Evolutionary conservation across 148 eudicot species (phyloP).

Genomic region (Dysphania ambrosioides): DNA sequence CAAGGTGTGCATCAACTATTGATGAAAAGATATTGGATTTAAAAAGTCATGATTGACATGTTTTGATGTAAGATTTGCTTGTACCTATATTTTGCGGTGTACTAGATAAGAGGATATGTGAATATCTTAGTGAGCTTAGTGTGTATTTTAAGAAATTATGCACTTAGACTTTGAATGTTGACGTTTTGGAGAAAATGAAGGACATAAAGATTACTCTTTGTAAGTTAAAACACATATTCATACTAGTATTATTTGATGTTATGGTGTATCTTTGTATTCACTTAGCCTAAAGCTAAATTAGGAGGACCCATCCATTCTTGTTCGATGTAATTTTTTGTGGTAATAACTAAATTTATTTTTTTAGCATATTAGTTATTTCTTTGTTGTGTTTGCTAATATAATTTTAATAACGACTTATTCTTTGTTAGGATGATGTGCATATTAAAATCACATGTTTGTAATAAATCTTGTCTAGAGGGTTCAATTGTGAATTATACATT

Average conservation of each 20-base stretch:
- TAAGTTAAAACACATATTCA: background rate
- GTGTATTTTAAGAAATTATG: constrained; percentile 21
- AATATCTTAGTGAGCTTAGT: constrained; percentile 12
- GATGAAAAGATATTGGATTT: constrained; percentile 18
- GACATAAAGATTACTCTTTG: constrained; percentile 5
- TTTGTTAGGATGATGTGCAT: background rate
- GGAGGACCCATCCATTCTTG: background rate
- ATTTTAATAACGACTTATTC: background rate
- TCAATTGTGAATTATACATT: too few species aligned
- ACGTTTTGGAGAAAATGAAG: constrained; percentile 16
- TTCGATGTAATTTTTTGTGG: background rate
- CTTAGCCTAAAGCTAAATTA: background rate
- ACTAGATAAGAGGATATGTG: background rate
- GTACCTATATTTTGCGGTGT: background rate
- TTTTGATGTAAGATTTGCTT: constrained; percentile 20
- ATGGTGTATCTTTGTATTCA: background rate
- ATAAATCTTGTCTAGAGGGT: too few species aligned
- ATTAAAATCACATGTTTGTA: background rate
- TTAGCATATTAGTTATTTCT: background rate
- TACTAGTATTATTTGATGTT: constrained; percentile 1
- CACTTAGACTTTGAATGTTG: background rate
- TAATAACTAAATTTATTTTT: background rate
- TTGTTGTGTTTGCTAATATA: background rate
- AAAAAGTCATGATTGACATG: constrained; percentile 12
- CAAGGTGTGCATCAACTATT: constrained; percentile 17